Conservation (phyloP, 2,329 filamentous ascomycete species). For the Ophiocordyceps camponoti-floridani region DNA sequence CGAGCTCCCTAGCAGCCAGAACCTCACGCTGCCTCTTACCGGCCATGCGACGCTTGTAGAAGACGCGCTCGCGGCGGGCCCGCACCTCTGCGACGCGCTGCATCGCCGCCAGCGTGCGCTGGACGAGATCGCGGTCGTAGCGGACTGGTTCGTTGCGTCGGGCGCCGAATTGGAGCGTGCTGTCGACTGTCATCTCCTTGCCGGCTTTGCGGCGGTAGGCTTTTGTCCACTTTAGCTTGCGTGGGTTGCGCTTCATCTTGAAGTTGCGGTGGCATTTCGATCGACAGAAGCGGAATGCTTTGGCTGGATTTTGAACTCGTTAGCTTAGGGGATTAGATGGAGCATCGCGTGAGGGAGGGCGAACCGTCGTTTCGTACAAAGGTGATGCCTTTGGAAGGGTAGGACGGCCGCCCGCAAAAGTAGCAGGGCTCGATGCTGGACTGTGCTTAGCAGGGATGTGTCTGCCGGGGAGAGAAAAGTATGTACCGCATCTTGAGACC, state of each 20-base stretch:
- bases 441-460: not conserved
- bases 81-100: conserved; percentile 76
- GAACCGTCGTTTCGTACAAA: conserved; percentile 31
- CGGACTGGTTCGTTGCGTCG: conserved; percentile 87
- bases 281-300: conserved; percentile 40
- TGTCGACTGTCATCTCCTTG: conserved; percentile 85
- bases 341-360: not conserved
- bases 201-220: conserved; percentile 65
- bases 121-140: conserved; percentile 85
- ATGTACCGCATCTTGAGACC: conserved; percentile 3
- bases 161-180: conserved; percentile 78
- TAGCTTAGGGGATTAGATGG: not conserved
- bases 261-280: conserved; percentile 52
- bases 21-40: conserved; percentile 75
- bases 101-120: conserved; percentile 84
- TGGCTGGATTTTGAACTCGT: conserved; percentile 9
- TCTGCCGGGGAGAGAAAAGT: not conserved
- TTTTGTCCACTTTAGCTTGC: conserved; percentile 96
- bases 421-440: conserved; percentile 25
- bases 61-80: conserved; percentile 64
- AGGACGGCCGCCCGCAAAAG: conserved; percentile 29
- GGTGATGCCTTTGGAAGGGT: conserved; percentile 36
- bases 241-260: conserved; percentile 96
- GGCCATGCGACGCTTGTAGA: conserved; percentile 87
- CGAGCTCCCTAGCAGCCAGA: conserved; percentile 67